phyloP scores from a whole-genome alignment of 1,284 basidiomycete genomes.

The Naganishia cerealis region DNA sequence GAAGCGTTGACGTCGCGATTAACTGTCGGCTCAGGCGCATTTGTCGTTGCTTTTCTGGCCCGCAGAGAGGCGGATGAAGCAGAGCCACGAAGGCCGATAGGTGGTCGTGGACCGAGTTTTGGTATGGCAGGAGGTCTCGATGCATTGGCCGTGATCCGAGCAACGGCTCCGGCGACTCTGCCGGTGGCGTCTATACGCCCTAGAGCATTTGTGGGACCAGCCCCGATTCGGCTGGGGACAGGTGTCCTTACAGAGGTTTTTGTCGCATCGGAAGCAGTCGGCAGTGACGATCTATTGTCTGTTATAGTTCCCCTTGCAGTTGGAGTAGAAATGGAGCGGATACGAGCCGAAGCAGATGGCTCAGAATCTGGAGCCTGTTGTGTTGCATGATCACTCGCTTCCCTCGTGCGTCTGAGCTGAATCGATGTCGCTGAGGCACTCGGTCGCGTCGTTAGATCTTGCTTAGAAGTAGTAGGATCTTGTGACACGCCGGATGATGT shows the following conservation, averaged over 20 bases:
- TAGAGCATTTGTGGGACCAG: background rate
- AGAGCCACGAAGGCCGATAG: background rate
- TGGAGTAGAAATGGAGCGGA: background rate
- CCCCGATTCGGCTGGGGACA: background rate
- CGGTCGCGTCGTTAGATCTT: background rate
- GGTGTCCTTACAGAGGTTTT: background rate
- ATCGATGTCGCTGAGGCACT: background rate
- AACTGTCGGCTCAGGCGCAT: too few relatives aligned
- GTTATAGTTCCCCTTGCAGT: background rate
- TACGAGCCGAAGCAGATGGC: slow-evolving; percentile 1
- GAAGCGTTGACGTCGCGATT: background rate
- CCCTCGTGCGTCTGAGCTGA: background rate
- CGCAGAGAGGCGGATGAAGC: slow-evolving; percentile 16
- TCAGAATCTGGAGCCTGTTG: background rate
- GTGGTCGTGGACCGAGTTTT: background rate
- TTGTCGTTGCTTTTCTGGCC: background rate
- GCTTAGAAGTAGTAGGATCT: background rate
- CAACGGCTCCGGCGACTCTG: background rate
- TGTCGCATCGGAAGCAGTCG: background rate
- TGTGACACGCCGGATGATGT: background rate
- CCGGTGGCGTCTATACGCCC: background rate
- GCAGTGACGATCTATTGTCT: background rate
- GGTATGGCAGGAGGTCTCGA: background rate
- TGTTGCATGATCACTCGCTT: background rate
- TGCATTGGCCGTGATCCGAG: background rate